Base-by-base conservation (phyloP, 2,329 filamentous ascomycete genomes). In the Cercospora canescens region DNA sequence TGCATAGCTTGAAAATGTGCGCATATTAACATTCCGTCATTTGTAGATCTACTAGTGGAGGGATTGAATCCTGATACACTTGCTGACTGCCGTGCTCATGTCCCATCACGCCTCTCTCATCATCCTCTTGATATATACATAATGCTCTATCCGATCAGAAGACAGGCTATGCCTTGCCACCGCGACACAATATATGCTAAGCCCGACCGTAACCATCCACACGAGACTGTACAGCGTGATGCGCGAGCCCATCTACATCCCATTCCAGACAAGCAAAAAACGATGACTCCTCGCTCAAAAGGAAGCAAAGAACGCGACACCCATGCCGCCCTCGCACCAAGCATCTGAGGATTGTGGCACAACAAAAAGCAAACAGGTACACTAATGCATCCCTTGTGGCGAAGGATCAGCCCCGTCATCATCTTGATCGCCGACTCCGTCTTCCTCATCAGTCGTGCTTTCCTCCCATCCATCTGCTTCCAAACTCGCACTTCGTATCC, bases 401-500 rank as follows among this genome's bases (percentile, higher is more conserved):
- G 65, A 64, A 21, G 65, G 34, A 73, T 74, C 7, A 35, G 28
- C 18, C 9, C 54, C 60, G 24, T 35, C 52, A 11, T 55, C 52
- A 11, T 62, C 60, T 8, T 35, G 50, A 21, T 62, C 60, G 30
- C 63, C 67, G 2, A 57, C 67, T 18, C 45, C 65, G 14, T 81
- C 82, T 16, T 83, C 82, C 12, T 84, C 82, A 61, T 84, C 79
- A 34, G 41, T 76, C 76, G 45, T 76, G 76, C 39, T 79, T 79
- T 81, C 79, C 54, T 80, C 80, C 80, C 82, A 87, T 0, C 84
- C 87, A 21, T 88, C 85, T 3, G 85, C 85, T 74, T 89, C 88
- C 1, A 89, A 78, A 12, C 80, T 81, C 26, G 80, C 80, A 2
- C 91, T 89, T 12, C 88, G 84, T 69, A 98, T 94, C 1, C 91